phyloP scores from a whole-genome alignment of 139 green algal species.

The Chlamydomonas eustigma region DNA sequence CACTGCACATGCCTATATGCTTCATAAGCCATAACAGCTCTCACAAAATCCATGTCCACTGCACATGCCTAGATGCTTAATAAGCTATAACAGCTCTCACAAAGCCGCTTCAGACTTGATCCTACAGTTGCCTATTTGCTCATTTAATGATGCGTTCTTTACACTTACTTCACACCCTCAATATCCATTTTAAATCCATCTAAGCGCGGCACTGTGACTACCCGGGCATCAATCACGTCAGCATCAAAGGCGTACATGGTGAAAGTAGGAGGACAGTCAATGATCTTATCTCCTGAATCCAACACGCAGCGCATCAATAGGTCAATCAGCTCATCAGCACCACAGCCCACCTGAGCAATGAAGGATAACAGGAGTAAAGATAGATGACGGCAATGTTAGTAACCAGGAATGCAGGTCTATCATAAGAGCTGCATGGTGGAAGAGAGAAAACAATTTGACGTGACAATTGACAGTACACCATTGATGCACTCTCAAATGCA shows the following conservation, averaged over 20 bases:
- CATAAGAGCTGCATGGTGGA: background rate
- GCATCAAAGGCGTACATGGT: constrained; percentile 92
- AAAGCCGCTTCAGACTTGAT: too few species aligned
- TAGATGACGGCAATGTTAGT: background rate
- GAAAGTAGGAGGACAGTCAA: constrained; percentile 45
- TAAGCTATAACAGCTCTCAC: too few species aligned
- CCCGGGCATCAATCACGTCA: constrained; percentile 82
- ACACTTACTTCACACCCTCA: constrained; percentile 61
- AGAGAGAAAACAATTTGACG: background rate
- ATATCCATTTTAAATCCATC: constrained; percentile 88
- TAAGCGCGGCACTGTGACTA: constrained; percentile 81
- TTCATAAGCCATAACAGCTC: too few species aligned
- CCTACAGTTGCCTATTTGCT: too few species aligned
- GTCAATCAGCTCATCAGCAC: constrained; percentile 93
- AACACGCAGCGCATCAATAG: constrained; percentile 91
- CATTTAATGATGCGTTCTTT: too few species aligned
- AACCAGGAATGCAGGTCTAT: background rate
- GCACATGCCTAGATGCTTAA: too few species aligned
- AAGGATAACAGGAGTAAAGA: background rate
- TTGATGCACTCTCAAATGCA: too few species aligned
- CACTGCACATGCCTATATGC: too few species aligned
- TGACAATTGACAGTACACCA: too few species aligned
- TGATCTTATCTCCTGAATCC: constrained; percentile 78
- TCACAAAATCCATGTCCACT: too few species aligned
- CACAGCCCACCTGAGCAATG: constrained; percentile 80